phyloP scores from a whole-genome alignment of 768 basidiomycete genomes.

The Pleurotus platypus region DNA sequence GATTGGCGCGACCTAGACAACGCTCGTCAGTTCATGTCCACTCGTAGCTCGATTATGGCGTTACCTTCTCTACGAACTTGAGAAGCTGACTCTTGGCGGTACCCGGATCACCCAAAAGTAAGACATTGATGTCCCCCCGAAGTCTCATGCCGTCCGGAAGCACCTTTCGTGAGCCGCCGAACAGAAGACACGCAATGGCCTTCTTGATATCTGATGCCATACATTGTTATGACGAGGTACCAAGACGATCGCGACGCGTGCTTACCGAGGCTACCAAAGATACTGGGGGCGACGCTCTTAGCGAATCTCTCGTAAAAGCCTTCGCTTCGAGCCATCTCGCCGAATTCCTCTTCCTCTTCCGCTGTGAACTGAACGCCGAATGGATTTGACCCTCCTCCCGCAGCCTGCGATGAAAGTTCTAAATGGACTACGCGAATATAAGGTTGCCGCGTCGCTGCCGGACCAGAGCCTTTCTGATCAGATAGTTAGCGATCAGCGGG shows the following conservation, averaged over 20 bases:
- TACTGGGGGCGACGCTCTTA: constrained; percentile 93
- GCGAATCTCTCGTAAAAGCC: constrained; percentile 93
- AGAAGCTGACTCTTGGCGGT: constrained; percentile 97
- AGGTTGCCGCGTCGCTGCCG: constrained; percentile 87
- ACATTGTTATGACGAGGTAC: constrained; percentile 10
- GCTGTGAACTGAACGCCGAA: constrained; percentile 88
- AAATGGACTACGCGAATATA: constrained; percentile 93
- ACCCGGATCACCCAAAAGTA: constrained; percentile 95
- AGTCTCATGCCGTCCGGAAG: constrained; percentile 96
- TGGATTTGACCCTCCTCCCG: constrained; percentile 72
- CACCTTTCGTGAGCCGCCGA: constrained; percentile 96
- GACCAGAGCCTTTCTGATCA: constrained; percentile 78
- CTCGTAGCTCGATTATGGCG: background rate
- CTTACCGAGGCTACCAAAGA: constrained; percentile 88
- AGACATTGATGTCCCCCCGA: constrained; percentile 96
- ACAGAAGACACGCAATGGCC: constrained; percentile 91
- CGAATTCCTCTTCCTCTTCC: constrained; percentile 97
- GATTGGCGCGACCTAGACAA: constrained; percentile 83
- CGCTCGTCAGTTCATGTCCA: background rate
- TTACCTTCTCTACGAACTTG: constrained; percentile 96
- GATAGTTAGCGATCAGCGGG: too few relatives aligned
- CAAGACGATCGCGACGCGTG: constrained; percentile 12
- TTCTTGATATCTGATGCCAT: constrained; percentile 88
- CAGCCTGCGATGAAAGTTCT: constrained; percentile 79
- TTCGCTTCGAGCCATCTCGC: constrained; percentile 83